Evolutionary conservation across 2,329 filamentous ascomycete genomes (phyloP).

Genomic region (Epichloe elymi): DNA sequence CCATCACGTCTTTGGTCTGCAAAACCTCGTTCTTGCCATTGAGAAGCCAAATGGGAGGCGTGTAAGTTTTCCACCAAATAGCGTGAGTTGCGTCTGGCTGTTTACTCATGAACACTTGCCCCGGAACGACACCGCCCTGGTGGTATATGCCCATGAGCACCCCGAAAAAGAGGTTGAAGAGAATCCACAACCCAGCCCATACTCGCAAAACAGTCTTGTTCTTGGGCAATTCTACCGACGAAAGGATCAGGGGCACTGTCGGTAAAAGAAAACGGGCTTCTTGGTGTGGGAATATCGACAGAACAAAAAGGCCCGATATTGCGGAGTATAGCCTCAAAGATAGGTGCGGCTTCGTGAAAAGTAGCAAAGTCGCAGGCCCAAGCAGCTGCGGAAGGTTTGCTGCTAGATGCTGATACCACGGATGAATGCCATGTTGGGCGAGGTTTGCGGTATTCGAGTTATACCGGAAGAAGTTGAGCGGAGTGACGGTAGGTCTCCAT

Average conservation of each 20-base stretch:
- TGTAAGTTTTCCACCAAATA: constrained; percentile 80
- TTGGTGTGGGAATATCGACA: constrained; percentile 67
- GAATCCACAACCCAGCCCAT: constrained; percentile 51
- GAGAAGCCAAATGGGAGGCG: constrained; percentile 66
- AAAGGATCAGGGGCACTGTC: constrained; percentile 62
- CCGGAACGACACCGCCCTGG: constrained; percentile 65
- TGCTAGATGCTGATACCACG: constrained; percentile 63
- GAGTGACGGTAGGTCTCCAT: constrained; percentile 55
- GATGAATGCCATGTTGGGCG: constrained; percentile 62
- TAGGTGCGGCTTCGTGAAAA: constrained; percentile 43
- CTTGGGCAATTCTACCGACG: constrained; percentile 55
- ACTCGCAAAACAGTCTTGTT: constrained; percentile 32
- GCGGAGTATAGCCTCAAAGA: constrained; percentile 59
- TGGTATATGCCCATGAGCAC: constrained; percentile 70
- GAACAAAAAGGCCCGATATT: constrained; percentile 53
- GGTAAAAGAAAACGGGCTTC: constrained; percentile 69
- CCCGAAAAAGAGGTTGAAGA: constrained; percentile 56
- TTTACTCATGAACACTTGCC: constrained; percentile 60
- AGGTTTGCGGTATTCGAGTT: constrained; percentile 59
- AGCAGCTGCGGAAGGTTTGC: constrained; percentile 58
- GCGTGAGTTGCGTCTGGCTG: constrained; percentile 56
- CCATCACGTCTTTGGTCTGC: constrained; percentile 62
- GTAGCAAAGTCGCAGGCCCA: constrained; percentile 51
- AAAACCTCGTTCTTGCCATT: constrained; percentile 62
- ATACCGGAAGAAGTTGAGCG: constrained; percentile 65